These are phyloP conservation scores for Aspergillus sp. DNA, from an alignment of 2,329 filamentous ascomycete species.

Conservation along the genomic window DNA sequence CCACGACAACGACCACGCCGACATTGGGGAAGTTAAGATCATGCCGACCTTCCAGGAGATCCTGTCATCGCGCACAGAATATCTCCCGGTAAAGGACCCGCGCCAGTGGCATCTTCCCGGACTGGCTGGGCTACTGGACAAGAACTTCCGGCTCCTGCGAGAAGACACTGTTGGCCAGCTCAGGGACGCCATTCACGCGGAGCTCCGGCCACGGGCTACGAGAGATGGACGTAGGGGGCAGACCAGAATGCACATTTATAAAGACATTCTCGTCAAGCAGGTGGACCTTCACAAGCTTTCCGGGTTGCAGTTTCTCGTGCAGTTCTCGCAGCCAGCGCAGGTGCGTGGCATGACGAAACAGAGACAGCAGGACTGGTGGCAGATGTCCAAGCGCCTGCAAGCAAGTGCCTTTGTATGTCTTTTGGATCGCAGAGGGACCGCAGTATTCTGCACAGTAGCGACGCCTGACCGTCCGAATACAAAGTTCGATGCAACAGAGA, in stretches of 20 bases:
- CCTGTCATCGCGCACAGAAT: conserved; percentile 25
- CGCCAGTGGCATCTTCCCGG: conserved; percentile 28
- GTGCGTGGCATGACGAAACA: conserved; percentile 6
- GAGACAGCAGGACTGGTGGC: conserved; percentile 29
- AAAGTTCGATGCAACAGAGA: background rate
- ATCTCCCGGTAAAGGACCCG: conserved; percentile 34
- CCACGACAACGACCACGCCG: conserved; percentile 38
- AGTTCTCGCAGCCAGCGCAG: conserved; percentile 25
- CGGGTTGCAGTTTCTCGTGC: conserved; percentile 16
- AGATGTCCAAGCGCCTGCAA: conserved; percentile 29
- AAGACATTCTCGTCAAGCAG: background rate
- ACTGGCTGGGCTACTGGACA: conserved; percentile 30
- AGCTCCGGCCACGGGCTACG: conserved; percentile 5
- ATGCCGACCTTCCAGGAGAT: conserved; percentile 40
- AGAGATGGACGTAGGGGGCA: conserved; percentile 1
- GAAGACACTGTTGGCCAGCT: conserved; percentile 36
- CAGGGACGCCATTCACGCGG: conserved; percentile 29
- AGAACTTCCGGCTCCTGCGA: conserved; percentile 38
- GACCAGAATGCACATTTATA: conserved; percentile 8
- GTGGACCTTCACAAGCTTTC: conserved; percentile 20
- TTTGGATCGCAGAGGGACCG: conserved; percentile 15
- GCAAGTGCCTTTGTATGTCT: conserved; percentile 31
- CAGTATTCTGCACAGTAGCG: conserved; percentile 27
- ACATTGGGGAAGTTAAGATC: conserved; percentile 35
- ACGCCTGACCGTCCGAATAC: conserved; percentile 1